These are phyloP conservation scores for Penicillium sp. DNA, from an alignment of 2,329 filamentous ascomycete genomes.

Conservation along the genomic window DNA sequence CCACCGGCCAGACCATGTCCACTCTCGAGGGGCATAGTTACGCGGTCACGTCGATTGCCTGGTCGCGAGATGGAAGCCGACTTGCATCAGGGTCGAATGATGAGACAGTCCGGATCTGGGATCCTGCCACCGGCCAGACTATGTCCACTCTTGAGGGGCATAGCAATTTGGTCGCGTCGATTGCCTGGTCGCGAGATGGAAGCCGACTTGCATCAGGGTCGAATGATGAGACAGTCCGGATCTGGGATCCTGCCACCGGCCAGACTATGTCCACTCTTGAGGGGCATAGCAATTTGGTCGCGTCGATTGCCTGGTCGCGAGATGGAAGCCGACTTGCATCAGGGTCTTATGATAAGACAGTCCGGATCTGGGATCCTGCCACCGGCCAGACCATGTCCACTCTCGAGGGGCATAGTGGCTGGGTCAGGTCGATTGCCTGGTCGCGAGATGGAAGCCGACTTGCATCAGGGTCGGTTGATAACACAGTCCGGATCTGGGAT, in stretches of 20 bases:
- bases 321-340: constrained; percentile 9
- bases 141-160: neutral
- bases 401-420: constrained; percentile 1
- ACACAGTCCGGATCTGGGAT: constrained; percentile 3
- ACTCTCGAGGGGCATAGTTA: neutral
- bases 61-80: constrained; percentile 7
- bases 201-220: constrained; percentile 10
- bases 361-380: neutral
- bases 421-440: constrained; percentile 7
- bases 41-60: constrained; percentile 3
- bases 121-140: too few species aligned
- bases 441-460: constrained; percentile 10
- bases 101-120: too few species aligned
- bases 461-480: constrained; percentile 4
- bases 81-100: constrained; percentile 6
- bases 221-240: too few species aligned
- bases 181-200: constrained; percentile 11
- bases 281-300: neutral
- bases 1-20: neutral
- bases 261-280: neutral
- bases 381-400: constrained; percentile 14
- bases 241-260: too few species aligned
- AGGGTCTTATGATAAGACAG: neutral
- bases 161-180: neutral
- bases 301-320: constrained; percentile 9